Conservation (phyloP, 2,329 filamentous ascomycete genomes). For the Exophiala mesophila region DNA sequence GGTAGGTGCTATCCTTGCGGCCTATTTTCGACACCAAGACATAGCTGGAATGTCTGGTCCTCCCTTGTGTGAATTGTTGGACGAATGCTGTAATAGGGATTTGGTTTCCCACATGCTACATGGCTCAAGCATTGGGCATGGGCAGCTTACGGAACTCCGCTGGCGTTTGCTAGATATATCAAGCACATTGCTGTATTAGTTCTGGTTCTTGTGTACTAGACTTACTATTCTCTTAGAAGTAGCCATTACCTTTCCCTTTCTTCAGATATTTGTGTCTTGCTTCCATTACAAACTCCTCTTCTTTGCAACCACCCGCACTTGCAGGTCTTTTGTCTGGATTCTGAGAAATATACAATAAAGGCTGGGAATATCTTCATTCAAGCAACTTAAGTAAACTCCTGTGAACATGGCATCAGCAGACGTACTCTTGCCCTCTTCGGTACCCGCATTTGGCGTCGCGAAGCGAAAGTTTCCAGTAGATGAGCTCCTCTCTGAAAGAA, state of each 20-base stretch:
- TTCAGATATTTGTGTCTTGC: background rate
- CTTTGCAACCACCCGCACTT: background rate
- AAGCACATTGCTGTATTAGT: no score
- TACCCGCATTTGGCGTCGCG: slow-evolving; percentile 2
- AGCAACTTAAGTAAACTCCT: background rate
- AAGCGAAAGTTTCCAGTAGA: slow-evolving; percentile 13
- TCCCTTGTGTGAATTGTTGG: background rate
- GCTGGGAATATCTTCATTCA: background rate
- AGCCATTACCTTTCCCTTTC: no score
- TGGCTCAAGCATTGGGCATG: no score
- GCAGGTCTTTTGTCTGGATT: background rate
- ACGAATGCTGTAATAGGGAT: background rate
- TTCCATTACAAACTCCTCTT: slow-evolving; percentile 1
- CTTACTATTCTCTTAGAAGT: no score
- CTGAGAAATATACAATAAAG: background rate
- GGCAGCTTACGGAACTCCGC: no score
- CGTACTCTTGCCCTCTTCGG: slow-evolving; percentile 11
- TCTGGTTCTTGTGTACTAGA: no score
- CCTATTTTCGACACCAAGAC: no score
- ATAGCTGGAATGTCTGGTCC: background rate
- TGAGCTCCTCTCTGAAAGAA: background rate
- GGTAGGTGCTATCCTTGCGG: no score
- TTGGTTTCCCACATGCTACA: background rate
- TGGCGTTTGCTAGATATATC: no score
- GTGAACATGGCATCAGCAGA: slow-evolving; percentile 18